These are phyloP conservation scores for Termitomyces sp. DNA, from an alignment of 768 basidiomycete species.

Conservation along the genomic window DNA sequence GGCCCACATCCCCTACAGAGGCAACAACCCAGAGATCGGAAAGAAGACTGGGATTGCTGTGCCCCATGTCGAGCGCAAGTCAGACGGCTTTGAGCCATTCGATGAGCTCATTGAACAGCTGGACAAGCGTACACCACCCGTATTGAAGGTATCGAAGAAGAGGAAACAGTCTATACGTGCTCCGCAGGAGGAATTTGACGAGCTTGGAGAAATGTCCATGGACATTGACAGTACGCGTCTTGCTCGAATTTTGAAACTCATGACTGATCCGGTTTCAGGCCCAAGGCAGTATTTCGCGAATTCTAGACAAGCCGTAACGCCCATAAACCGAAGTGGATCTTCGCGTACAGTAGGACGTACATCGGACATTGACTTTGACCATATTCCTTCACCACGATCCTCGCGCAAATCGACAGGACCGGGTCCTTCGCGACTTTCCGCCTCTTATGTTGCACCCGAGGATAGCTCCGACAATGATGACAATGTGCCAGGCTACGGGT, in stretches of 20 bases:
- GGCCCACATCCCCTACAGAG: conserved; percentile 71
- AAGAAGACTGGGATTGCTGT: conserved; percentile 78
- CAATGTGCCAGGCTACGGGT: conserved; percentile 18
- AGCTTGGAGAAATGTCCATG: conserved; percentile 74
- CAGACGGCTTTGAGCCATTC: conserved; percentile 81
- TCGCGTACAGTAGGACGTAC: conserved; percentile 44
- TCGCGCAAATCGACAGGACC: conserved; percentile 28
- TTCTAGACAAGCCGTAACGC: conserved; percentile 19
- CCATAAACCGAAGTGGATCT: conserved; percentile 27
- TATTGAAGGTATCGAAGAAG: conserved; percentile 39
- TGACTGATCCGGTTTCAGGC: conserved; percentile 23
- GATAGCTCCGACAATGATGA: conserved; percentile 23
- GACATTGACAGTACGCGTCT: conserved; percentile 56
- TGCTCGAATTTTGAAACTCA: not conserved
- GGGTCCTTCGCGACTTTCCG: conserved; percentile 35
- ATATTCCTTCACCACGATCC: conserved; percentile 52
- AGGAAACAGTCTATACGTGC: conserved; percentile 34
- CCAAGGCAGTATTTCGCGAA: conserved; percentile 32
- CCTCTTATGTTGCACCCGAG: conserved; percentile 24
- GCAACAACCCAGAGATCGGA: conserved; percentile 70
- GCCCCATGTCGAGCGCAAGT: conserved; percentile 63
- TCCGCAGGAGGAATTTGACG: conserved; percentile 17
- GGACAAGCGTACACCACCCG: conserved; percentile 59
- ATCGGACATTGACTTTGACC: conserved; percentile 56
- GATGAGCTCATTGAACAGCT: conserved; percentile 66